phyloP scores from a whole-genome alignment of 2,329 filamentous ascomycete species.

The Microdochium trichocladiopsis region DNA sequence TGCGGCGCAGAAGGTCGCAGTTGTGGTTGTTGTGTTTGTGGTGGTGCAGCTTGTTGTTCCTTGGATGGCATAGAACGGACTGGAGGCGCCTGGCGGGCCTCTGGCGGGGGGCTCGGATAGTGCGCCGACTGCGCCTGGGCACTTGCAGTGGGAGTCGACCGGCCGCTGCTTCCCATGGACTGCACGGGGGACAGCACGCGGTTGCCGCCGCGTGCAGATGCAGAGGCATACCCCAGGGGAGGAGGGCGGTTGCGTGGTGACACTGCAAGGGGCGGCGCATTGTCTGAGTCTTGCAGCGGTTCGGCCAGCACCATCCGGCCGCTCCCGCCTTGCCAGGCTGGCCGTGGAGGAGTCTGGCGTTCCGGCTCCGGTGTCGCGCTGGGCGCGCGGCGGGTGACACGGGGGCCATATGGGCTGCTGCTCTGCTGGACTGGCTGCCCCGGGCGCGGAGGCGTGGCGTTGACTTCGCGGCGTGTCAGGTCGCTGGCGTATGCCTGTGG shows the following conservation, averaged over 20 bases:
- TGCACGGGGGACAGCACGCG: slow-evolving; percentile 2
- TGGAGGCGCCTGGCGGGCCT: slow-evolving; percentile 2
- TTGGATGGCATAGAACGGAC: slow-evolving; percentile 8
- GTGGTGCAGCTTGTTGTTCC: slow-evolving; percentile 3
- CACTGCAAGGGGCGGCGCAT: slow-evolving; percentile 49
- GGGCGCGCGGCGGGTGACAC: slow-evolving; percentile 29
- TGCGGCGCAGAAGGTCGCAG: slow-evolving; percentile 5
- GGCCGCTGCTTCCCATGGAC: slow-evolving; percentile 3
- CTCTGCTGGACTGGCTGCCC: slow-evolving; percentile 16
- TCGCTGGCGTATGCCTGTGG: slow-evolving; percentile 41
- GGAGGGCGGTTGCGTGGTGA: slow-evolving; percentile 31
- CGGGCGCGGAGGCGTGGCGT: slow-evolving; percentile 17
- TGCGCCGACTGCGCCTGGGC: not conserved
- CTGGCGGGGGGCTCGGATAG: not conserved
- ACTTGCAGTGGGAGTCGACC: slow-evolving; percentile 1
- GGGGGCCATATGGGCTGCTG: slow-evolving; percentile 33
- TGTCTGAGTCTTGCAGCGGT: slow-evolving; percentile 54
- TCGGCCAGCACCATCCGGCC: slow-evolving; percentile 58
- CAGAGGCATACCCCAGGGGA: slow-evolving; percentile 7
- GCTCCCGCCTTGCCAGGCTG: slow-evolving; percentile 67
- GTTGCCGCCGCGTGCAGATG: slow-evolving; percentile 2
- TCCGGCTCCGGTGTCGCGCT: slow-evolving; percentile 21
- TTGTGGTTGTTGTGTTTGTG: not conserved
- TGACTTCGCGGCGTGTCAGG: slow-evolving; percentile 19
- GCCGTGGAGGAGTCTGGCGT: slow-evolving; percentile 26